Evolutionary conservation across 148 eudicot genomes (phyloP).

Genomic region (Camellia lanceoleosa): DNA sequence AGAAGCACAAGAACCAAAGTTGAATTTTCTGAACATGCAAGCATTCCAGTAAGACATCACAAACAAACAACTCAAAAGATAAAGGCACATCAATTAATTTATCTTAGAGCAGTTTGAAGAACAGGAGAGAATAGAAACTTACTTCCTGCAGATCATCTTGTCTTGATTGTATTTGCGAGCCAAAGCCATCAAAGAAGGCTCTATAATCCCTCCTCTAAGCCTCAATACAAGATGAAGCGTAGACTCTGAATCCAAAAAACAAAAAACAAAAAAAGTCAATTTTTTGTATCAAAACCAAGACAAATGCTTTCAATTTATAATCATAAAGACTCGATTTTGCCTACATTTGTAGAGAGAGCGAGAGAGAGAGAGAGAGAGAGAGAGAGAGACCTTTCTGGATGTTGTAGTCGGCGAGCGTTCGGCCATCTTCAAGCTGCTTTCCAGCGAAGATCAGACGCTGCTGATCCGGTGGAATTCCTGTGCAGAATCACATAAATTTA

Average conservation of each 20-base stretch:
- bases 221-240: slow-evolving; percentile 34
- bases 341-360: background rate
- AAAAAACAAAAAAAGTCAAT: background rate
- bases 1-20: no score
- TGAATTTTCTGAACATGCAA: no score
- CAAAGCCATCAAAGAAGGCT: slow-evolving; percentile 28
- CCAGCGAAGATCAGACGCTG: slow-evolving; percentile 13
- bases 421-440: slow-evolving; percentile 37
- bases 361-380: background rate
- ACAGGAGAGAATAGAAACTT: slow-evolving; percentile 1
- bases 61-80: background rate
- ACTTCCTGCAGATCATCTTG: slow-evolving; percentile 45
- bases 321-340: background rate
- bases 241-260: slow-evolving; percentile 21
- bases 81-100: background rate
- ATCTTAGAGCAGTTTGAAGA: background rate
- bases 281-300: background rate
- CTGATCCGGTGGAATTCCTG: background rate
- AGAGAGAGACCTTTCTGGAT: slow-evolving; percentile 33
- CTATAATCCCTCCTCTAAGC: slow-evolving; percentile 35
- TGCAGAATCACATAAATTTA: no score
- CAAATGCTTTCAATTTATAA: background rate
- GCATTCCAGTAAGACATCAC: no score
- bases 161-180: slow-evolving; percentile 19
- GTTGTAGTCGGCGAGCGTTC: slow-evolving; percentile 43